These are phyloP conservation scores for Taphrina wiesneri DNA, from an alignment of 1,139 yeast species.

Conservation along the genomic window DNA sequence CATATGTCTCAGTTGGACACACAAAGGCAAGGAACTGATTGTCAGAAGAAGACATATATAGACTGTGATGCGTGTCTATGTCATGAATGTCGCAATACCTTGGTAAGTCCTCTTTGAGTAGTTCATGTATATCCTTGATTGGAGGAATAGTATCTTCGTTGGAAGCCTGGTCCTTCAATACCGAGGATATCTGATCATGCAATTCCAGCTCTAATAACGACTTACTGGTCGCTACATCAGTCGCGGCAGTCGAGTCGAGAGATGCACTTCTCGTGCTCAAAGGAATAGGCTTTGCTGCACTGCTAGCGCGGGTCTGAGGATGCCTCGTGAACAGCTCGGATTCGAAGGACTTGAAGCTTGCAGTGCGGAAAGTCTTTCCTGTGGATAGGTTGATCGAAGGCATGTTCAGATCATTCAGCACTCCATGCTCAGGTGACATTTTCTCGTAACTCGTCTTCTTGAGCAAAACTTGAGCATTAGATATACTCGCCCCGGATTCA, in stretches of 20 bases:
- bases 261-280: background rate
- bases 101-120: background rate
- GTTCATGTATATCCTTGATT: background rate
- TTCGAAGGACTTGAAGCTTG: background rate
- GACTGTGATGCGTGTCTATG: background rate
- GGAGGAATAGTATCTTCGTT: background rate
- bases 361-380: background rate
- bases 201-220: background rate
- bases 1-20: background rate
- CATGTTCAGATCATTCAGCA: background rate
- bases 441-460: background rate
- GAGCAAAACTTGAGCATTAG: background rate
- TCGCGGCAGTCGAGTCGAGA: background rate
- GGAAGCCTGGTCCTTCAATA: background rate
- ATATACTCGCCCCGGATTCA: background rate
- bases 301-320: background rate
- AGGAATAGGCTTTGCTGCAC: background rate
- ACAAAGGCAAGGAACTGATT: background rate
- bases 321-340: background rate
- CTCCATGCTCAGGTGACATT: background rate
- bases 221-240: background rate
- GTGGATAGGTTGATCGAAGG: background rate
- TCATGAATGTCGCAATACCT: background rate
- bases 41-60: background rate
- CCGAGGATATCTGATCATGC: background rate